Evolutionary conservation across 2,329 filamentous ascomycete species (phyloP), one percentile per base, ranked within the genome.

Genomic region (Aschersonia sp.): DNA sequence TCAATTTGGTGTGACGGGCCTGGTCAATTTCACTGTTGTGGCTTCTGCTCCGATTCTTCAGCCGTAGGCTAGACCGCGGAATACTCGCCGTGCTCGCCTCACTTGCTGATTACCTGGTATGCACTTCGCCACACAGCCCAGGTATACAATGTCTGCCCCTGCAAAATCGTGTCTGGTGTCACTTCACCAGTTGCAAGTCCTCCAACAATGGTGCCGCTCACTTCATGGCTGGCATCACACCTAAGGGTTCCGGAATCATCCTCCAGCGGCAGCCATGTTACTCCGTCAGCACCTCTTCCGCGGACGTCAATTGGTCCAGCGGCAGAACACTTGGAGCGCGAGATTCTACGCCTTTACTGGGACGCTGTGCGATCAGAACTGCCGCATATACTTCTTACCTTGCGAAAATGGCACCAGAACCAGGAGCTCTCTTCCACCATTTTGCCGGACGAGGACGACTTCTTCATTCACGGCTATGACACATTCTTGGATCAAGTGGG

Each of bases 401-500:
- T 67, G n/a, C 51, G 52, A 22, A 49, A 48, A 32, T 68, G 63
- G 63, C 59, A 65, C 40, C 47, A 49, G 32, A 48, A 10, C 43
- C 47, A 39, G 30, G 52, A 58, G 12, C 49, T 51, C 43, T 41
- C 53, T 29, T 40, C 49, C 2, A 49, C 54, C 5, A 45, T 46
- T 9, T 46, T 51, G 1, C 49, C 43, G 5, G 61, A 63, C 30
- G 58, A 65, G 46, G 42, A 53, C 1, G 57, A 62, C 40, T 46
- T 54, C 30, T 48, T 56, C 31, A 55, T 67, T 5, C 56, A 66
- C 48, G 65, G 64, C 7, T 68, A 60, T 45, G 63, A 67, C 42
- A 65, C 64, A 0, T 68, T 67, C 44, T 44, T 67, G 6, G 60
- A 65, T 39, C 59, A 66, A 31, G 60, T 68, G 32, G 61, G 52